A percentile compares a stretch with the other conserved stretches of the same genome.
Evolutionary conservation across 441 rosid species (phyloP).

Genomic region (Euphorbia corollata): DNA sequence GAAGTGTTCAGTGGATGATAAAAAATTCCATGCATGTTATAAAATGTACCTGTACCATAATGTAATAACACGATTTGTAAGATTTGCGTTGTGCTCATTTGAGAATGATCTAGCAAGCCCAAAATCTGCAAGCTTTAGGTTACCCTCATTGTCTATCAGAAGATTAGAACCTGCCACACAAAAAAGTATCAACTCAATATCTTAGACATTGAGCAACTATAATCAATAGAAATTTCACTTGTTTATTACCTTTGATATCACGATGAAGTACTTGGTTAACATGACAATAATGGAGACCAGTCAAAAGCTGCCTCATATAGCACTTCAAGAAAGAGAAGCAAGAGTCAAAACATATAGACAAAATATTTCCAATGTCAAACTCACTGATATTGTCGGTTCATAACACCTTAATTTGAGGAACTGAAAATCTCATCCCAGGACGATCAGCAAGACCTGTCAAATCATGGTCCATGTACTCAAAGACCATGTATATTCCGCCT

Average conservation of each 20-base stretch:
- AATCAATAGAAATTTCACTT: conserved; percentile 7
- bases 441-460: conserved; percentile 96
- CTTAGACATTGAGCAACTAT: not conserved
- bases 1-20: conserved; percentile 1
- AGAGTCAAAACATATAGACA: not conserved
- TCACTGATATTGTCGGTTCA: not conserved
- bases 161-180: conserved; percentile 70
- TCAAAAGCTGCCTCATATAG: conserved; percentile 89
- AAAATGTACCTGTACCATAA: conserved; percentile 81
- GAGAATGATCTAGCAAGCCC: conserved; percentile 87
- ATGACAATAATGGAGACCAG: conserved; percentile 93
- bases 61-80: conserved; percentile 88
- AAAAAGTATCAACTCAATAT: conserved; percentile 14
- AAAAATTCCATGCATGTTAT: not conserved
- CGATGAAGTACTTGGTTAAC: conserved; percentile 91
- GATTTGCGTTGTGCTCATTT: conserved; percentile 58
- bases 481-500: conserved; percentile 95
- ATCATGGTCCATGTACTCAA: conserved; percentile 99
- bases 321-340: conserved; percentile 41
- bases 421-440: conserved; percentile 90
- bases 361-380: not conserved
- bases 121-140: conserved; percentile 92
- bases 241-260: conserved; percentile 67
- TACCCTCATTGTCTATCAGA: conserved; percentile 91
- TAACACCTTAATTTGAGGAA: conserved; percentile 52